phyloP scores from a whole-genome alignment of 228 moss, liverwort and hornwort genomes.

The Sphagnum fallax region DNA sequence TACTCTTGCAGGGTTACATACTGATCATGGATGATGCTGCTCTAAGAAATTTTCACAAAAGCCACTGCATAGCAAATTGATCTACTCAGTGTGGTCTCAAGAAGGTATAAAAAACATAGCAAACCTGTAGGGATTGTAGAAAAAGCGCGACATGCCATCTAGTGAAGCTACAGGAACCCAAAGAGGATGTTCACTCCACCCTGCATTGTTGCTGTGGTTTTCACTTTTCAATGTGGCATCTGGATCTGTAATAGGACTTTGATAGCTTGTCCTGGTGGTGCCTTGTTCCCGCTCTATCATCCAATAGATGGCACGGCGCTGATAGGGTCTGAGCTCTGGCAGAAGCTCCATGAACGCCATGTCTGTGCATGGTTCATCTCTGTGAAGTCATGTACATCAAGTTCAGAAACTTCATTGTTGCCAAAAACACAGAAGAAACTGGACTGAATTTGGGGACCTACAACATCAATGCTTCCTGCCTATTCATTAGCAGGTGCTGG shows the following conservation, averaged over 20 bases:
- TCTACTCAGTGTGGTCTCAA: too few relatives aligned
- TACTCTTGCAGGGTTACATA: too few relatives aligned
- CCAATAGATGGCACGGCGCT: slow-evolving; percentile 90
- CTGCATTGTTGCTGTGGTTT: slow-evolving; percentile 11
- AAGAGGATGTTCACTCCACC: slow-evolving; percentile 50
- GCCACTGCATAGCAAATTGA: too few relatives aligned
- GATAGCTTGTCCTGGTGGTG: background rate
- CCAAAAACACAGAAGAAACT: background rate
- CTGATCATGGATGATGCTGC: too few relatives aligned
- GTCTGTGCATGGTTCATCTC: slow-evolving; percentile 52
- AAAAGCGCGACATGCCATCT: slow-evolving; percentile 63
- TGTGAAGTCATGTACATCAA: slow-evolving; percentile 14
- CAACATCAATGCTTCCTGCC: background rate
- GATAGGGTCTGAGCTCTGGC: slow-evolving; percentile 85
- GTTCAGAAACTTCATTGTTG: background rate
- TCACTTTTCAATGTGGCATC: background rate
- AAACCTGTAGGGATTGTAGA: slow-evolving; percentile 87
- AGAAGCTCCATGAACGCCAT: slow-evolving; percentile 76
- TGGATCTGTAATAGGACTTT: too few relatives aligned
- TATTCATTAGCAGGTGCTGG: background rate
- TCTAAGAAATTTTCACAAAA: too few relatives aligned
- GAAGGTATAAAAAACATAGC: background rate
- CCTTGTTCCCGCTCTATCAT: slow-evolving; percentile 95
- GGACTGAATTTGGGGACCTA: background rate
- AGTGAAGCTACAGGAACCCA: slow-evolving; percentile 69